Evolutionary conservation across 352 stramenopile species (phyloP), one percentile per base, ranked within the genome.

Genomic region (Aphanomyces invadans): DNA sequence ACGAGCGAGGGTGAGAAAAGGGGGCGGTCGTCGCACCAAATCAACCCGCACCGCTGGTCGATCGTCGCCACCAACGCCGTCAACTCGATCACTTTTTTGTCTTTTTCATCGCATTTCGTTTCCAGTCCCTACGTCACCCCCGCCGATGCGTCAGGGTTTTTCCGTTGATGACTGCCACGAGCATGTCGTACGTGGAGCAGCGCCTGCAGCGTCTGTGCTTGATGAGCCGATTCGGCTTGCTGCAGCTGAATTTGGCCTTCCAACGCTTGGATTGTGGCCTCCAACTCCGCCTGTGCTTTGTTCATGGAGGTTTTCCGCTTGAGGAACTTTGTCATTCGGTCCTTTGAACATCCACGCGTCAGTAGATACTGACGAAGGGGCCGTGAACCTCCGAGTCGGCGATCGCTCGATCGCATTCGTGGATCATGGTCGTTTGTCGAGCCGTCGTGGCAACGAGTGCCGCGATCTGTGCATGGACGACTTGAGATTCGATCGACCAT

Each of bases 361-460:
- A n/a, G n/a, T n/a, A n/a, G n/a, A n/a, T n/a, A n/a, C n/a, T n/a
- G n/a, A n/a, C n/a, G n/a, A n/a, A n/a, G n/a, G n/a, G n/a, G 7
- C 15, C 15, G 36, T 7, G 21, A 38, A 67, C 65, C 65, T 78
- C 77, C 12, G 73, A 67, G 28, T 88, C 77, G 2, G 71, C 73
- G 3, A 90, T 63, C 29, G 73, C 74, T 17, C 78, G 80, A 48
- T 90, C 79, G 45, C 79, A 90, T 48, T 90, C 82, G 45, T 90
- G 80, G 33, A 89, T 88, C 57, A 90, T 74, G n/a, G 70, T 72
- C 31, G 80, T 89, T 65, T 90, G 82, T 5, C 80, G 65, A 46
- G 81, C 71, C 2, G 82, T 88, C 26, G 82, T 90, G 7, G 72
- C 72, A 21, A 86, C 69, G 38, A 90, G 65, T 2, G 23, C 26